Base-by-base conservation (phyloP, 2,329 filamentous ascomycete genomes). In the Aspergillus uvarum region DNA sequence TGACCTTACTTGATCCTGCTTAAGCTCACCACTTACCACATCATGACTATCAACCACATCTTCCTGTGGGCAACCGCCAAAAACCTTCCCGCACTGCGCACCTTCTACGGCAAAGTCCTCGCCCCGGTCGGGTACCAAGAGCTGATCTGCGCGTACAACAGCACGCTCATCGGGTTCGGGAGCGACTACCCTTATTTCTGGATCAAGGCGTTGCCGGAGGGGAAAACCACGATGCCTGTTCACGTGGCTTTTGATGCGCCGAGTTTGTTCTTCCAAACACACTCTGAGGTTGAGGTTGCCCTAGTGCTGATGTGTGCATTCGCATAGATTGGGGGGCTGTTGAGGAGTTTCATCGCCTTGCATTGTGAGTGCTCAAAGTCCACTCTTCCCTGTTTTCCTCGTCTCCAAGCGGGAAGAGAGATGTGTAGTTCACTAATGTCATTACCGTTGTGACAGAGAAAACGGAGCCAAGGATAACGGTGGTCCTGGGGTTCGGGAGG, bases 181-280 rank as follows among this genome's bases (percentile, higher is more conserved):
- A 58, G 49, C 55, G 55, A 52, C 48, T 52, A 58, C 47, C 55
- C 55, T 3, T 58, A 58, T 47, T 58, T 52, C 47, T 58, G 55
- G 55, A 22, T 58, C 16, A 35, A 58, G 32, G 47, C 47, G 22
- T 19, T 58, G n/a, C 55, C 55, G 11, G 55, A 47, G 32, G 47
- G 24, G n/a, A 44, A 58, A 7, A 21, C 4, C 12, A 31, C 31
- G n/a, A 21, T 52, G 16, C 49, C 55, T 1, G 32, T 31, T 14
- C 55, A 58, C 24, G 32, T 52, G 29, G 47, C 49, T 24, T 58
- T 58, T 47, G 55, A 52, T 51, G 55, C 55, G 19, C 49, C 55
- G 24, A 31, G 55, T 58, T 29, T 6, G 47, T 51, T 26, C 24
- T 26, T 5, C 24, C 24, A 26, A 26, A 6, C 24, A 22, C 22